phyloP scores from a whole-genome alignment of 2,329 filamentous ascomycete species.

The Apiospora marii region DNA sequence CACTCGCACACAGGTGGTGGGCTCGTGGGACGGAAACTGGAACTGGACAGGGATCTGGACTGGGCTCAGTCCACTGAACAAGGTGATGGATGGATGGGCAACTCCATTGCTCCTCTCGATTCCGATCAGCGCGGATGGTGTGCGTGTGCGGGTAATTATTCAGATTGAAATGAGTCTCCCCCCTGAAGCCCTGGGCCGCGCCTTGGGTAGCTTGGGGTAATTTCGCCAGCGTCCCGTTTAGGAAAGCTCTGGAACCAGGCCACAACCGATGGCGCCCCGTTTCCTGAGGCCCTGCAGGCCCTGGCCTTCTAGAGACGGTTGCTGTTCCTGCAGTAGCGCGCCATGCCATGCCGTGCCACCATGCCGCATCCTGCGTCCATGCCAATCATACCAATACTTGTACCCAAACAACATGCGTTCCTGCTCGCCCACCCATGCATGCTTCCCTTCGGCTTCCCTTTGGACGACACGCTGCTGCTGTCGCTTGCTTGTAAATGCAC shows the following conservation, averaged over 20 bases:
- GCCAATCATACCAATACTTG: background rate
- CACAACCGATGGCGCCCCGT: constrained; percentile 1
- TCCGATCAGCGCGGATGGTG: constrained; percentile 7
- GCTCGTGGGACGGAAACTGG: background rate
- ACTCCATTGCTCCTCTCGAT: background rate
- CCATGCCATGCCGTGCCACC: constrained; percentile 7
- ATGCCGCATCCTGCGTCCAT: background rate
- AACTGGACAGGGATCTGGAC: background rate
- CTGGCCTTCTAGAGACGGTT: constrained; percentile 8
- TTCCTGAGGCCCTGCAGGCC: background rate
- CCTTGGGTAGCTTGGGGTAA: background rate
- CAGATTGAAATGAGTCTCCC: background rate
- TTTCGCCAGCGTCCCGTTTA: constrained; percentile 4
- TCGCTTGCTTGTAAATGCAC: background rate
- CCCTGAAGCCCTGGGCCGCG: background rate
- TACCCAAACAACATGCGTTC: background rate
- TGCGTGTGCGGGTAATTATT: constrained; percentile 1
- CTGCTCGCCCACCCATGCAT: background rate
- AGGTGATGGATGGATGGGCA: background rate
- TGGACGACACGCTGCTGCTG: background rate
- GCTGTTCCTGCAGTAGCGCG: constrained; percentile 21
- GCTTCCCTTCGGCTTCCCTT: background rate
- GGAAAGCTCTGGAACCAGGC: background rate
- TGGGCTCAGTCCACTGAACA: constrained; percentile 10
- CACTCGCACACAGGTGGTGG: no score